phyloP scores from a whole-genome alignment of 2,329 filamentous ascomycete genomes.

The Hypoxylon sp. region DNA sequence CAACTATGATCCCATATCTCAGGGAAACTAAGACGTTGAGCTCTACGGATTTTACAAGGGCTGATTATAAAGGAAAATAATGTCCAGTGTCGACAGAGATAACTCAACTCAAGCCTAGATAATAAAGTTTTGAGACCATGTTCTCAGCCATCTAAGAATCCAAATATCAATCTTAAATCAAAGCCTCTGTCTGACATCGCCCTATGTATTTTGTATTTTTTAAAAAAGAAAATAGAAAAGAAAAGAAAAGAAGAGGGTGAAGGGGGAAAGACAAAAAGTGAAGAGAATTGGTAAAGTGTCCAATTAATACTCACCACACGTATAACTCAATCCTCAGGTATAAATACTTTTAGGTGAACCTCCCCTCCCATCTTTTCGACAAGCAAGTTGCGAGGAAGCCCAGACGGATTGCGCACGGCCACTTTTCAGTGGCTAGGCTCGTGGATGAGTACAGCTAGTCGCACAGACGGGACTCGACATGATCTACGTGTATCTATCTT shows the following conservation, averaged over 20 bases:
- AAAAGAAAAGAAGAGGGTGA: no score
- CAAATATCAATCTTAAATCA: background rate
- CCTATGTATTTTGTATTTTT: no score
- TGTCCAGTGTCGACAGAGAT: background rate
- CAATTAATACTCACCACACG: background rate
- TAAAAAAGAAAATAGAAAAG: no score
- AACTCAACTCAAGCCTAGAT: background rate
- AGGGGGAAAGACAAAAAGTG: no score
- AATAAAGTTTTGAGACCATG: no score
- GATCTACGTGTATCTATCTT: conserved; percentile 17
- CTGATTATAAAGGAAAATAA: background rate
- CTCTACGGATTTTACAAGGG: background rate
- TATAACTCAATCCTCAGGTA: background rate
- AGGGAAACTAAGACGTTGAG: background rate
- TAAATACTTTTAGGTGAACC: background rate
- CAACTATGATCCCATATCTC: background rate
- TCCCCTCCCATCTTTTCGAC: background rate
- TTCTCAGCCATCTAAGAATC: background rate
- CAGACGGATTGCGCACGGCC: conserved; percentile 3
- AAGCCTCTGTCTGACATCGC: background rate
- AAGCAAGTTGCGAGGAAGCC: background rate
- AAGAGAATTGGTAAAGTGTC: background rate
- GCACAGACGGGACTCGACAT: conserved; percentile 34
- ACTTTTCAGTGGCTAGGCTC: conserved; percentile 7
- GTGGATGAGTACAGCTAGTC: conserved; percentile 6